Conservation (phyloP, 495 filamentous ascomycete species). For the Corynascus novoguineensis region DNA sequence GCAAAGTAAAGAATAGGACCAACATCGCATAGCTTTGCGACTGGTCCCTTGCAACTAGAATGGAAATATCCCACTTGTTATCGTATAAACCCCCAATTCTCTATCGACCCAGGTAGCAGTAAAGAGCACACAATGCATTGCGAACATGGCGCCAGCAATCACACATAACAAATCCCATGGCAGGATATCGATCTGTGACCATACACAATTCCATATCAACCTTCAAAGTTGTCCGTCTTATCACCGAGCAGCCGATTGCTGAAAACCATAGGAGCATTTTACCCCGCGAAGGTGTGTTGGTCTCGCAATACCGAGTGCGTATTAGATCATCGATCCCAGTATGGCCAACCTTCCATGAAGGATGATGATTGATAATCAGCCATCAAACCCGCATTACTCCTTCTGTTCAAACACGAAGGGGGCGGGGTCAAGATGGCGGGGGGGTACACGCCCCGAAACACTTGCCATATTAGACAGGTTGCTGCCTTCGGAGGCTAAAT, state of each 20-base stretch:
- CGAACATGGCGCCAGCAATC: slow-evolving; percentile 9
- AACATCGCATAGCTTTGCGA: too few relatives aligned
- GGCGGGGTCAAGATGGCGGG: neutral
- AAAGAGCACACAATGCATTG: slow-evolving; percentile 9
- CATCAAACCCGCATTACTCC: neutral
- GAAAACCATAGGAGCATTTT: neutral
- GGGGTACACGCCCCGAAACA: too few relatives aligned
- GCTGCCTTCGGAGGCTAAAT: neutral
- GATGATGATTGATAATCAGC: slow-evolving; percentile 12
- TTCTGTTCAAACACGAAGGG: neutral
- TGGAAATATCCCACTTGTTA: too few relatives aligned
- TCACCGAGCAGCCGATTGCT: neutral
- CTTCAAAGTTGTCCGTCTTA: neutral
- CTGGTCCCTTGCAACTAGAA: too few relatives aligned
- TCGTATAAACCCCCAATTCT: neutral
- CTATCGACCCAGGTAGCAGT: neutral
- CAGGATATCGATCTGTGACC: too few relatives aligned
- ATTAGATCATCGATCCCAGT: slow-evolving; percentile 19
- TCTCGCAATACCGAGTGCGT: slow-evolving; percentile 15
- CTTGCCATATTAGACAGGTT: neutral
- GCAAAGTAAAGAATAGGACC: too few relatives aligned
- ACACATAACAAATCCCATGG: too few relatives aligned
- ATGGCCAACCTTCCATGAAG: neutral
- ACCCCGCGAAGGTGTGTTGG: neutral
- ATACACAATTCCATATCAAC: neutral